Conservation (phyloP, 495 filamentous ascomycete species). For the Xeromyces bisporus region DNA sequence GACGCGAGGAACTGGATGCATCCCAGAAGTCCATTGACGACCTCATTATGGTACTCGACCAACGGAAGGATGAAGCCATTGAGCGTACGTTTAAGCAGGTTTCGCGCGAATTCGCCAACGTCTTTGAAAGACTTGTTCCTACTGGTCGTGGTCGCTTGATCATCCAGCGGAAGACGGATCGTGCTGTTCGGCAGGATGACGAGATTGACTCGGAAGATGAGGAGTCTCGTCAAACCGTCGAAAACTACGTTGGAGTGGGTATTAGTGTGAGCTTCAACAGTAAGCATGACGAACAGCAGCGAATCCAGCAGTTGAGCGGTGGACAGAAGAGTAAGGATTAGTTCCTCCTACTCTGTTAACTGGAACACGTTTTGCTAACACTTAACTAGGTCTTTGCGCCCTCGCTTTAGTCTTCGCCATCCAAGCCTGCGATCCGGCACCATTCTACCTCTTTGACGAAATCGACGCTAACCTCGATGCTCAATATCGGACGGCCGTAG, state of each 20-base stretch:
- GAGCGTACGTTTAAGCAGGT: constrained; percentile 98
- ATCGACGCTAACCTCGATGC: constrained; percentile 97
- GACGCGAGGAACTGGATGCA: constrained; percentile 68
- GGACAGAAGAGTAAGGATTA: constrained; percentile 77
- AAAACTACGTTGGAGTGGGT: constrained; percentile 95
- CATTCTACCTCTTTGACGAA: constrained; percentile 98
- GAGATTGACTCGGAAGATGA: constrained; percentile 51
- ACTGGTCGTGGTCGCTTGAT: constrained; percentile 81
- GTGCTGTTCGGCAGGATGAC: constrained; percentile 39
- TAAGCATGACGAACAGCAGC: constrained; percentile 94
- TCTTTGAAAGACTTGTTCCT: constrained; percentile 90
- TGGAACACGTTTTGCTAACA: constrained; percentile 9
- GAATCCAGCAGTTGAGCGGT: constrained; percentile 90
- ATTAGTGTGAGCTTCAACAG: constrained; percentile 98
- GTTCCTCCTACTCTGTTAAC: neutral
- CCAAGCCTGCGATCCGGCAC: constrained; percentile 89
- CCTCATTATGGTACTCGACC: constrained; percentile 80
- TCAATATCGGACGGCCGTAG: constrained; percentile 90
- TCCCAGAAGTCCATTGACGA: constrained; percentile 75
- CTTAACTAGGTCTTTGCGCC: constrained; percentile 61
- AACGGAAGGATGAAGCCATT: constrained; percentile 82
- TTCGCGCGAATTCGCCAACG: constrained; percentile 71
- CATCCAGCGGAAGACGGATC: constrained; percentile 81
- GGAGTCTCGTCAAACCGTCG: constrained; percentile 48
- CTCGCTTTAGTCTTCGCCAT: constrained; percentile 97